phyloP scores from a whole-genome alignment of 1,284 basidiomycete genomes.

The Heterobasidion occidentale region DNA sequence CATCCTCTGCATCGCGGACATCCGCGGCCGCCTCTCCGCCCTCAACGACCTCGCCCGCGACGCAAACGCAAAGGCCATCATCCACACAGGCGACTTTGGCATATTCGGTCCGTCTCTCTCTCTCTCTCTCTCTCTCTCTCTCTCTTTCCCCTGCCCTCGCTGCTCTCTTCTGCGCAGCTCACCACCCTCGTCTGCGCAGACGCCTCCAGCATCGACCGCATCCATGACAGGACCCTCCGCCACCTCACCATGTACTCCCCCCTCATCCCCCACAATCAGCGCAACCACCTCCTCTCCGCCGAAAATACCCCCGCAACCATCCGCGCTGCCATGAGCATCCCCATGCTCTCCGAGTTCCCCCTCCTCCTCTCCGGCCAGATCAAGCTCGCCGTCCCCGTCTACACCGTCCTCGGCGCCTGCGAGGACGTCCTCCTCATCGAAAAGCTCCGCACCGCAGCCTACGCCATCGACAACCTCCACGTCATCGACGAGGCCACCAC shows the following conservation, averaged over 20 bases:
- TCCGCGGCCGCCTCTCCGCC: conserved; percentile 80
- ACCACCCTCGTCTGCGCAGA: conserved; percentile 35
- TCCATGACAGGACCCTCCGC: conserved; percentile 91
- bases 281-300: conserved; percentile 68
- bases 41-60: conserved; percentile 90
- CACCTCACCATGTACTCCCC: conserved; percentile 98
- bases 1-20: conserved; percentile 94
- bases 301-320: conserved; percentile 57
- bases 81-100: conserved; percentile 99
- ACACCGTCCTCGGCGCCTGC: conserved; percentile 96
- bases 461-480: conserved; percentile 81
- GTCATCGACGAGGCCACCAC: conserved; percentile 94
- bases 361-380: conserved; percentile 84
- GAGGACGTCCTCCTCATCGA: conserved; percentile 93
- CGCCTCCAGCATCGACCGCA: conserved; percentile 74
- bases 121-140: too few species aligned
- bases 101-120: conserved; percentile 69
- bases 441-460: conserved; percentile 81
- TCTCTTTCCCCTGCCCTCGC: conserved; percentile 4
- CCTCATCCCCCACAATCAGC: conserved; percentile 80
- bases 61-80: conserved; percentile 85
- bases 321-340: conserved; percentile 60
- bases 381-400: conserved; percentile 87
- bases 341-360: conserved; percentile 89
- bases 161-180: background rate